phyloP scores from a whole-genome alignment of 2,329 filamentous ascomycete genomes.

The Colletotrichum horii region DNA sequence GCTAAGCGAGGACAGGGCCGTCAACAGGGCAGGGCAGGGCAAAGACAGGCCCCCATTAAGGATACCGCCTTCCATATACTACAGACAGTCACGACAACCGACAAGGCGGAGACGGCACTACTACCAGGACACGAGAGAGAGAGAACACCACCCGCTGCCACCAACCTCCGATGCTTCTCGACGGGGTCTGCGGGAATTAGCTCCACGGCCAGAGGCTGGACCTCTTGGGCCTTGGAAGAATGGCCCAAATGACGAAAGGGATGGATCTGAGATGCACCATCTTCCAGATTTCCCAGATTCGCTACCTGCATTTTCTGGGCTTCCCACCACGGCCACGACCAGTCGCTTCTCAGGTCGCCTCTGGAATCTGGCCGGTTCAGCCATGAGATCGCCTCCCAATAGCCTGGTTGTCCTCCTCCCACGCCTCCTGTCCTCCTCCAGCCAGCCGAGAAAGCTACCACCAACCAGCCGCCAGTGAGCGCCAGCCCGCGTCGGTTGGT shows the following conservation, averaged over 20 bases:
- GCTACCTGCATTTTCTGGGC: background rate
- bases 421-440: background rate
- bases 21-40: slow-evolving; percentile 8
- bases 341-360: background rate
- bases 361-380: background rate
- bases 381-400: background rate
- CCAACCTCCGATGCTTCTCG: background rate
- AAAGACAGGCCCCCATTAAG: background rate
- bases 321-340: background rate
- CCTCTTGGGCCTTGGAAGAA: slow-evolving; percentile 13
- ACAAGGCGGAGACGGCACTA: background rate
- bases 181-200: slow-evolving; percentile 19
- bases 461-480: background rate
- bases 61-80: too few relatives aligned
- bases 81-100: background rate
- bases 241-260: slow-evolving; percentile 14
- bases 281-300: background rate
- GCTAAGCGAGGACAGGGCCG: slow-evolving; percentile 7
- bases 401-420: background rate
- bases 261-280: slow-evolving; percentile 11
- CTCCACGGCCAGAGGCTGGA: slow-evolving; percentile 18
- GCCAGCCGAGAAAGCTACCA: background rate
- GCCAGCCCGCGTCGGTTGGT: background rate
- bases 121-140: background rate
- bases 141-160: background rate